These are phyloP conservation scores for Diaporthe eres DNA, from an alignment of 2,329 filamentous ascomycete species.

Conservation along the genomic window DNA sequence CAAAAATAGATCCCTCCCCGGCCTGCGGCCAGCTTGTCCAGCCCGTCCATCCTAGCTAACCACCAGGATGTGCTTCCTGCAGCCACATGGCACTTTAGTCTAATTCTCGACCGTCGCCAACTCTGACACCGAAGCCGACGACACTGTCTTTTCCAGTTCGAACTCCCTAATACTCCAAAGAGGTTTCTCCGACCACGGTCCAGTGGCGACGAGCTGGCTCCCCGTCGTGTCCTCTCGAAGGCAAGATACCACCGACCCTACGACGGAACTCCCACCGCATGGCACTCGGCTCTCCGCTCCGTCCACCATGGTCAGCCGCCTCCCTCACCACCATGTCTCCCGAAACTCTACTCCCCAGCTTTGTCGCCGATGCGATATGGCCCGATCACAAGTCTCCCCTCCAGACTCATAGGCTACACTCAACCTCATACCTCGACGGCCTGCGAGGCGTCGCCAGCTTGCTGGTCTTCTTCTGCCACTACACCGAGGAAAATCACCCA, in stretches of 20 bases:
- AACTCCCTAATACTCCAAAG: not conserved
- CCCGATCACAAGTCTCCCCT: constrained; percentile 47
- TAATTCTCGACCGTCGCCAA: not conserved
- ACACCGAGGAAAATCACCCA: constrained; percentile 57
- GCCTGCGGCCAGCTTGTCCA: constrained; percentile 23
- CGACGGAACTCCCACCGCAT: not conserved
- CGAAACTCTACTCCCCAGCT: constrained; percentile 51
- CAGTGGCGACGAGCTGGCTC: constrained; percentile 2
- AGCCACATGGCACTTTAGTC: constrained; percentile 15
- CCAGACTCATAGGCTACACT: constrained; percentile 49
- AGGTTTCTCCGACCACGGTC: not conserved
- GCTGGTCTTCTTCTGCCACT: constrained; percentile 63
- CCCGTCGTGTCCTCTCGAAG: not conserved
- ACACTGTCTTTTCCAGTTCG: not conserved
- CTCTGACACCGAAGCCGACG: constrained; percentile 6
- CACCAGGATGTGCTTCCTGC: constrained; percentile 27
- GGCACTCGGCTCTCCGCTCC: constrained; percentile 13
- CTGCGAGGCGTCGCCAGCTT: constrained; percentile 64
- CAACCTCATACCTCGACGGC: constrained; percentile 64
- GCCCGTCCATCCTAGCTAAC: constrained; percentile 16
- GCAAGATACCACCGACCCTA: not conserved
- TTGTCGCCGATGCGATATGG: constrained; percentile 51
- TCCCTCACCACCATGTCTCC: constrained; percentile 41
- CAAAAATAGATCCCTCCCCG: constrained; percentile 30
- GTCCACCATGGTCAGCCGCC: constrained; percentile 36